A percentile compares a stretch with the other conserved stretches of the same genome.
Conservation (phyloP, 2,329 filamentous ascomycete species). For the Ophiostoma ulmi region DNA sequence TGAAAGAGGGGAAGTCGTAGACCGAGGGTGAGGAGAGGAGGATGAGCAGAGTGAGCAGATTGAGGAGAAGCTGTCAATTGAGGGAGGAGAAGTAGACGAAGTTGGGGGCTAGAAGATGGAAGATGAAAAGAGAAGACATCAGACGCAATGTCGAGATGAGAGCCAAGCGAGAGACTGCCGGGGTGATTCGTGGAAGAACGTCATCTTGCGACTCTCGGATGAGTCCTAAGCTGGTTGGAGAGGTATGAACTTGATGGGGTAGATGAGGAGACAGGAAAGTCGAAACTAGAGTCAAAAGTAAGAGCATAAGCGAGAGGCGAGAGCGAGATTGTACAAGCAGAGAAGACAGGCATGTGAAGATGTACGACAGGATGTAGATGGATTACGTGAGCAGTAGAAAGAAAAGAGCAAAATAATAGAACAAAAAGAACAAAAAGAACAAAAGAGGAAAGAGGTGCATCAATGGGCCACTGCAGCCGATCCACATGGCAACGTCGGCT, state of each 20-base stretch:
- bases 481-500: slow-evolving; percentile 4
- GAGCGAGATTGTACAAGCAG: not conserved
- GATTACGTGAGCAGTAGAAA: not conserved
- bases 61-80: not conserved
- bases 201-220: not conserved
- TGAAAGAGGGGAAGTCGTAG: not conserved
- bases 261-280: too few relatives aligned
- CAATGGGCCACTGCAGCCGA: not conserved
- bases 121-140: not conserved
- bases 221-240: not conserved
- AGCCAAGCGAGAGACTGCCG: not conserved
- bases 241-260: not conserved
- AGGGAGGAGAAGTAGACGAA: not conserved
- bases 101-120: too few relatives aligned
- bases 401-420: not conserved
- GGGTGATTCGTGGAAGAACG: slow-evolving; percentile 1
- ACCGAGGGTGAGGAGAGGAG: not conserved
- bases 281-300: not conserved
- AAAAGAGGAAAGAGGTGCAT: not conserved
- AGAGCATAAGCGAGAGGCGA: not conserved
- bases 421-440: not conserved
- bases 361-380: not conserved
- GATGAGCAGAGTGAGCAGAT: not conserved
- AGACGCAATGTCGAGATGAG: not conserved
- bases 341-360: not conserved